phyloP scores from a whole-genome alignment of 768 basidiomycete genomes.

The Dentipellis sp. region DNA sequence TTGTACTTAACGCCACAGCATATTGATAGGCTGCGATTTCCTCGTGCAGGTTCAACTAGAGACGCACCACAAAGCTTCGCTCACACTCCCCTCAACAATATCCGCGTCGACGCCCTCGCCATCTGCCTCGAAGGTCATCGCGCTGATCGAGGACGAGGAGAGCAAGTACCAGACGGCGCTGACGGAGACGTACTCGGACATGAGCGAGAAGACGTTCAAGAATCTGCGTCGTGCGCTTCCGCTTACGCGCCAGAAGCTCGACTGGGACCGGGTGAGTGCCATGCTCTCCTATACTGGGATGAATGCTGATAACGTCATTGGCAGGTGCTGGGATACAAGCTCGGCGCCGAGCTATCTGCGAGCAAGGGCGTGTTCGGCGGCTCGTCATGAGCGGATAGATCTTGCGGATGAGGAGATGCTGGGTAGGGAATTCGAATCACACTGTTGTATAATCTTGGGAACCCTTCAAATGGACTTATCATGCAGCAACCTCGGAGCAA shows the following conservation, averaged over 20 bases:
- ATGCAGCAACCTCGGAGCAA: too few species aligned
- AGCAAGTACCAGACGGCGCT: slow-evolving; percentile 70
- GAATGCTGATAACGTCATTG: slow-evolving; percentile 18
- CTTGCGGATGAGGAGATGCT: too few species aligned
- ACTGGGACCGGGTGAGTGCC: slow-evolving; percentile 79
- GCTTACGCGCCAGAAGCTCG: slow-evolving; percentile 85
- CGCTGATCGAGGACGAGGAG: slow-evolving; percentile 76
- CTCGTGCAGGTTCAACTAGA: slow-evolving; percentile 75
- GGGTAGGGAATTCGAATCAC: not conserved
- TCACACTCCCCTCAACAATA: slow-evolving; percentile 54
- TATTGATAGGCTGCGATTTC: not conserved
- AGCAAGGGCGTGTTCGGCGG: slow-evolving; percentile 45
- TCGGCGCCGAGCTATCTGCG: slow-evolving; percentile 67
- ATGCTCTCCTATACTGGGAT: not conserved
- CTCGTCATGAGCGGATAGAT: slow-evolving; percentile 13
- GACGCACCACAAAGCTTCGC: slow-evolving; percentile 58
- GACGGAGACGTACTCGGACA: slow-evolving; percentile 75
- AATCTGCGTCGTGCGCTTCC: slow-evolving; percentile 84
- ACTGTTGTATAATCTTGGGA: too few species aligned
- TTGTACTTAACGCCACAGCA: not conserved
- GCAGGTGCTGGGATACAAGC: slow-evolving; percentile 54
- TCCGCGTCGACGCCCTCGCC: slow-evolving; percentile 38
- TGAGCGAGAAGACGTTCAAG: slow-evolving; percentile 93
- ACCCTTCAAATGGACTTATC: too few species aligned
- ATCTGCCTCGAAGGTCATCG: slow-evolving; percentile 65